Evolutionary conservation across 257 asterid genomes (phyloP), one percentile per base, ranked within the genome.

Genomic region (Striga asiatica): DNA sequence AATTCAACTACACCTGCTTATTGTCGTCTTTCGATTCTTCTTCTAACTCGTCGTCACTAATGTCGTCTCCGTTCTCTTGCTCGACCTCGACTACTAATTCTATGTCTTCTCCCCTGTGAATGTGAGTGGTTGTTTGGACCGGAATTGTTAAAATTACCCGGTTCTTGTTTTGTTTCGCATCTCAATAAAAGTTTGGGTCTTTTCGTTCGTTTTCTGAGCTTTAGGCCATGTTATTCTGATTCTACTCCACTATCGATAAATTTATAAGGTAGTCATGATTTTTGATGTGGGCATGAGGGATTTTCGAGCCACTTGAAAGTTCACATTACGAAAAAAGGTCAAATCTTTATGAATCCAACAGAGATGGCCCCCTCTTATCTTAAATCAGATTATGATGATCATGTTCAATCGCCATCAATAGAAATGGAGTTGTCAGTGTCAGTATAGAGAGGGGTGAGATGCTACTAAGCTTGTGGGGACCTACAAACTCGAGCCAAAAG

Each of bases 41-140:
- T 37, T 12, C n/a, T n/a, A n/a, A 70, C 35, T 64, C 76, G 1
- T 64, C 78, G 0, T 80, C 95, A 16, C 56, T 45, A 4, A 50
- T 70, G 6, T 78, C 89, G 2, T 78, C 93, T 28, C 84, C 83
- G 10, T 61, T 82, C 47, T 82, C 87, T 58, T 56, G n/a, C n/a
- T n/a, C n/a, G n/a, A n/a, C n/a, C 85, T 60, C 70, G 72, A 39
- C n/a, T n/a, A 42, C 75, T 37, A 63, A 65, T 51, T 69, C 76
- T 12, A 17, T 74, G 45, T 72, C 78, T 18, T 79, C 84, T 23
- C 66, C 66, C 42, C 57, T 41, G 46, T 55, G 62, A 51, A 24
- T 13, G 62, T 58, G 42, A 10, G 29, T 28, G 31, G n/a, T n/a
- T n/a, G n/a, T n/a, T n/a, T n/a, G n/a, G n/a, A n/a, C n/a, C n/a